Base-by-base conservation (phyloP, 2,329 filamentous ascomycete genomes). In the Penicillium capsulatum region DNA sequence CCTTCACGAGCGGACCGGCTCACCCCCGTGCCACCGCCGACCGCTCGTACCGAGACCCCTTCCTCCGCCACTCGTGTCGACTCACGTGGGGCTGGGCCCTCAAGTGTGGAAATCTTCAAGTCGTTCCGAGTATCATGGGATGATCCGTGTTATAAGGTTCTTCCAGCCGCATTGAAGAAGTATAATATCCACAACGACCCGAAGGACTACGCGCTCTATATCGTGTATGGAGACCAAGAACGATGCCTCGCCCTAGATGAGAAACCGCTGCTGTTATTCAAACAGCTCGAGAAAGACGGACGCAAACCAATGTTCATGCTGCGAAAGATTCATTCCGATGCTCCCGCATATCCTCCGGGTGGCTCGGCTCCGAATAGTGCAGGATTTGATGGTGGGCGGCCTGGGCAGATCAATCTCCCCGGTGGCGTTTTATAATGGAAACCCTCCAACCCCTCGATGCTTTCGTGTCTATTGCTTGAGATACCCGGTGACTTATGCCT, bases 221-320 rank as follows among this genome's bases (percentile, higher is more conserved):
- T 98, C 62, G 92, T 98, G 3, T 95, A 96, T 56, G 92, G 92
- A n/a, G 90, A 97, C 58, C 89, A 97, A 66, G 92, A 98, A 69
- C 83, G 92, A 10, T 97, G 91, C 63, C 69, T 98, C 26, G 88
- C 86, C 1, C 73, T 95, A 51, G 85, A 97, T 42, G 92, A 98
- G 68, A 91, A 94, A 58, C 92, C 92, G 7, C 71, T 98, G 42
- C 94, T 96, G 47, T 69, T 98, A 47, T 98, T 98, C 70, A 98
- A 98, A 69, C 90, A 97, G 63, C 72, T 98, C 40, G 90, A 97
- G 61, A 90, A 90, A 64, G 92, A 97, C 70, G 92, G 92, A 32
- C 85, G 94, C 68, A 98, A 97, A 64, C 92, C 92, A 15, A 97
- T 97, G 92, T 98, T 98, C 60, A 98, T 98, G 92, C 72, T 98